Conservation (phyloP, 1,284 basidiomycete genomes). For the Sanguinoderma infundibulare region DNA sequence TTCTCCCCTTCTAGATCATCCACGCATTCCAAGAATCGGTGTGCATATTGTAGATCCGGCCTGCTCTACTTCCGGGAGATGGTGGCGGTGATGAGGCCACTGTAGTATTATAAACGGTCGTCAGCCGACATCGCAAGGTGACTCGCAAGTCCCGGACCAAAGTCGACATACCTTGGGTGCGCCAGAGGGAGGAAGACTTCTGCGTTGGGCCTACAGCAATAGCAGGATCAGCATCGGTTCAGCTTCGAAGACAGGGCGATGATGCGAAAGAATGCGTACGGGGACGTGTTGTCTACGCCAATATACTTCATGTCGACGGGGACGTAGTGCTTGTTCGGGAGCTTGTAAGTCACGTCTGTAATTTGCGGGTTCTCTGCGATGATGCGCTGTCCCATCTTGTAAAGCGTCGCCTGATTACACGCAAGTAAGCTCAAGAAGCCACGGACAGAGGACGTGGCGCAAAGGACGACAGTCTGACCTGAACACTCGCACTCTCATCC, state of each 20-base stretch:
- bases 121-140: slow-evolving; percentile 5
- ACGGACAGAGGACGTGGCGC: background rate
- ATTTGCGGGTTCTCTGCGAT: slow-evolving; percentile 70
- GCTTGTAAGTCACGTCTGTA: slow-evolving; percentile 67
- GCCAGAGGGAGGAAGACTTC: slow-evolving; percentile 83
- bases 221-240: background rate
- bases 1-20: background rate
- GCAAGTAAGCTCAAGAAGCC: background rate
- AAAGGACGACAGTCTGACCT: slow-evolving; percentile 49
- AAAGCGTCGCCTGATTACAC: slow-evolving; percentile 76
- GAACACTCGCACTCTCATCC: slow-evolving; percentile 91
- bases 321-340: slow-evolving; percentile 96
- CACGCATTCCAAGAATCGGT: background rate
- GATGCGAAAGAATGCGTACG: slow-evolving; percentile 36
- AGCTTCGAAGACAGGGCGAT: slow-evolving; percentile 4
- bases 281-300: slow-evolving; percentile 54
- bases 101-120: slow-evolving; percentile 32
- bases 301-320: slow-evolving; percentile 79
- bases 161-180: slow-evolving; percentile 66
- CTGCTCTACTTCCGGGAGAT: slow-evolving; percentile 27
- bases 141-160: background rate
- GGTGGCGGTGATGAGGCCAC: slow-evolving; percentile 34
- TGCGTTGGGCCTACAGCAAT: slow-evolving; percentile 56
- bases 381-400: slow-evolving; percentile 85
- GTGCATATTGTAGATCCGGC: no score